Evolutionary conservation across 169 alveolate species (phyloP).

Genomic region (Neospora caninum): DNA sequence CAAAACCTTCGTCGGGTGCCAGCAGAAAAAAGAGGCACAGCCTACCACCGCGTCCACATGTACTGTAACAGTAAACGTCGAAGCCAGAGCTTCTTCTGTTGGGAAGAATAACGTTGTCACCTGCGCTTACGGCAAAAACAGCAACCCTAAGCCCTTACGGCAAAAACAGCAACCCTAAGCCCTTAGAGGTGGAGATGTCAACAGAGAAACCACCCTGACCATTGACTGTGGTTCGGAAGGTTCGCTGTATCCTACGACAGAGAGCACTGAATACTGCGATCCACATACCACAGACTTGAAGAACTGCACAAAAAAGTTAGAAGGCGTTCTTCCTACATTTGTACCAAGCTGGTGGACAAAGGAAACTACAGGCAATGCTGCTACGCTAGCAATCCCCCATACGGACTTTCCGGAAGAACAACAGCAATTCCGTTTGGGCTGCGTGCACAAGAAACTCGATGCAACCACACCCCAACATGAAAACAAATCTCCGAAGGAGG

Average conservation of each 20-base stretch:
- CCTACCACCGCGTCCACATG: not conserved
- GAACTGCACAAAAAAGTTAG: not conserved
- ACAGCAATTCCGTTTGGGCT: not conserved
- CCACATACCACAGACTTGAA: not conserved
- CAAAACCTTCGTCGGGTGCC: not conserved
- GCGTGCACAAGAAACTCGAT: not conserved
- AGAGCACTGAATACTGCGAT: not conserved
- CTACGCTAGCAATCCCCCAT: not conserved
- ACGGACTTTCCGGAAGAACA: not conserved
- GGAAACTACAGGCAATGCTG: not conserved
- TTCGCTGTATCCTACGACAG: not conserved
- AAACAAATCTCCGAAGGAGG: not conserved
- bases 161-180: not conserved
- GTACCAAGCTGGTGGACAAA: not conserved
- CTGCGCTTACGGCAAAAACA: constrained; percentile 30
- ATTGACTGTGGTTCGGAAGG: not conserved
- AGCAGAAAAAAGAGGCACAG: not conserved
- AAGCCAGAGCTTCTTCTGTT: not conserved
- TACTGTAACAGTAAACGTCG: not conserved
- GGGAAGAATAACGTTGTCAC: not conserved
- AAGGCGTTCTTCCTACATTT: not conserved
- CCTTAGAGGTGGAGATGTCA: not conserved
- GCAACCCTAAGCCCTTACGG: not conserved
- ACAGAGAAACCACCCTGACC: not conserved
- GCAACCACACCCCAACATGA: not conserved